These are phyloP conservation scores for Colletotrichum simmondsii DNA, from an alignment of 2,329 filamentous ascomycete species.

Conservation along the genomic window DNA sequence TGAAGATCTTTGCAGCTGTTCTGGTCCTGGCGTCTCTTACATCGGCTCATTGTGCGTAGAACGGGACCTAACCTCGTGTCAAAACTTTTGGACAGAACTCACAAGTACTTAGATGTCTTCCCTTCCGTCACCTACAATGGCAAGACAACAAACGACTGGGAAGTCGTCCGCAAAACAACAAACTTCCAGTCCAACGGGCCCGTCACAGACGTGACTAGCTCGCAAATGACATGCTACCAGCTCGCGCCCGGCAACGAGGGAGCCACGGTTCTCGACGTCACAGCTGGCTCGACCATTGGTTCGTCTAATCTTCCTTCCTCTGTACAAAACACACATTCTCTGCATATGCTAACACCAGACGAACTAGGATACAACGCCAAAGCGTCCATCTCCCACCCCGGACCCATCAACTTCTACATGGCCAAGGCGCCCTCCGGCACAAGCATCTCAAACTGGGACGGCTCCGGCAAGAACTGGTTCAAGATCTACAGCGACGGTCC, in stretches of 20 bases:
- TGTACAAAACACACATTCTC: too few relatives aligned
- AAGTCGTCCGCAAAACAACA: conserved; percentile 57
- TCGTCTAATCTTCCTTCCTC: background rate
- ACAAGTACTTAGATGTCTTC: conserved; percentile 50
- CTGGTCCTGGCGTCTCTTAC: conserved; percentile 33
- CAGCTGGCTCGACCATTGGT: conserved; percentile 38
- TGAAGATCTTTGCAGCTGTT: background rate
- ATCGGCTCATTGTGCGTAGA: conserved; percentile 51
- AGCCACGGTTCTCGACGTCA: conserved; percentile 50
- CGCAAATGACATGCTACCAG: conserved; percentile 64
- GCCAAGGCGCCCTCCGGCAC: conserved; percentile 48
- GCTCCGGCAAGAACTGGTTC: conserved; percentile 50
- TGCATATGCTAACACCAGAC: background rate
- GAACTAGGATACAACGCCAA: conserved; percentile 45
- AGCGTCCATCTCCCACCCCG: conserved; percentile 53
- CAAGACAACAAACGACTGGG: conserved; percentile 53
- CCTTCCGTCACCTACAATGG: conserved; percentile 49
- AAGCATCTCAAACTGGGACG: conserved; percentile 47
- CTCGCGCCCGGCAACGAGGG: conserved; percentile 53
- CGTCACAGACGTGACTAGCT: conserved; percentile 58
- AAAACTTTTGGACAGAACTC: background rate
- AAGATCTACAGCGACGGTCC: conserved; percentile 58
- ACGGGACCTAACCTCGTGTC: too few relatives aligned
- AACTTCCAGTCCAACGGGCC: conserved; percentile 62
- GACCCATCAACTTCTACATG: conserved; percentile 52